phyloP scores from a whole-genome alignment of 495 filamentous ascomycete genomes.

The Pseudomonodictys pantanalensis region DNA sequence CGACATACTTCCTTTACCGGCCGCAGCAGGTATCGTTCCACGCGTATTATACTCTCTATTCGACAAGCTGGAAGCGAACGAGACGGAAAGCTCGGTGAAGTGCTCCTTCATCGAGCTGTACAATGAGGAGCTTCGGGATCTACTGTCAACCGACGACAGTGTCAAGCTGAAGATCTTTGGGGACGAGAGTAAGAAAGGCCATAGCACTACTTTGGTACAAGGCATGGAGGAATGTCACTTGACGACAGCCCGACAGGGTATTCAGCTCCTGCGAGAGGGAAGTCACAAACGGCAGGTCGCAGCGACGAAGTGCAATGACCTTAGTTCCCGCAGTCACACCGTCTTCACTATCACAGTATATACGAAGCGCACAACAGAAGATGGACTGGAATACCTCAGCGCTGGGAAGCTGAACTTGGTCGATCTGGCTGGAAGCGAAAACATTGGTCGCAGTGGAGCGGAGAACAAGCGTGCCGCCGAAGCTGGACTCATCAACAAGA shows the following conservation, averaged over 20 bases:
- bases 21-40: constrained; percentile 91
- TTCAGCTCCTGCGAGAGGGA: constrained; percentile 82
- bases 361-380: constrained; percentile 74
- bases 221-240: constrained; percentile 97
- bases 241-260: constrained; percentile 75
- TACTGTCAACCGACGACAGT: constrained; percentile 76
- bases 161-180: constrained; percentile 93
- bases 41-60: constrained; percentile 84
- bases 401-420: constrained; percentile 94
- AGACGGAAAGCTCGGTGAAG: constrained; percentile 86
- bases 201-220: constrained; percentile 78
- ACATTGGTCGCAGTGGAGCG: constrained; percentile 92
- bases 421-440: constrained; percentile 94
- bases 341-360: constrained; percentile 92
- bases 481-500: constrained; percentile 97
- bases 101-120: constrained; percentile 99
- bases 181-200: constrained; percentile 77
- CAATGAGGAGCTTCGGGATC: constrained; percentile 91
- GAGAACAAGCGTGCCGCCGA: constrained; percentile 97
- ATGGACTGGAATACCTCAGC: constrained; percentile 86
- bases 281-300: constrained; percentile 94
- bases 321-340: constrained; percentile 92
- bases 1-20: constrained; percentile 76
- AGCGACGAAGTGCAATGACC: constrained; percentile 96
- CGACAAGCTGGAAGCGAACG: constrained; percentile 69